These are phyloP conservation scores for Polysphondylium violaceum DNA, from an alignment of 78 protist genomes.

Conservation along the genomic window DNA sequence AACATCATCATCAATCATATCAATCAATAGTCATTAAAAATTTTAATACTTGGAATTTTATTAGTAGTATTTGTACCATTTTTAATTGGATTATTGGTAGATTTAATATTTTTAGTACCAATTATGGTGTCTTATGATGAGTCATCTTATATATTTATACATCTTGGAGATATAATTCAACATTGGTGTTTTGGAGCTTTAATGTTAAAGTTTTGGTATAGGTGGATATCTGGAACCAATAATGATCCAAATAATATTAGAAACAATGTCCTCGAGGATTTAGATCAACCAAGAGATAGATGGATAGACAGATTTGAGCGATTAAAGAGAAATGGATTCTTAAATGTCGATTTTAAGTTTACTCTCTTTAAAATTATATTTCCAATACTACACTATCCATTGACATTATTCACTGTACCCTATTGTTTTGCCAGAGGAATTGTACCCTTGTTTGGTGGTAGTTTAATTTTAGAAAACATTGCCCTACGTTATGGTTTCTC, in stretches of 20 bases:
- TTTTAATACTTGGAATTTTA: background rate
- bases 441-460: conserved; percentile 65
- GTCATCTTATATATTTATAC: conserved; percentile 29
- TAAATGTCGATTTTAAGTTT: conserved; percentile 27
- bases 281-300: conserved; percentile 45
- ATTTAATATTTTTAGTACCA: conserved; percentile 54
- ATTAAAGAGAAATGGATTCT: conserved; percentile 52
- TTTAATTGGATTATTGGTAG: conserved; percentile 41
- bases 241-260: conserved; percentile 19
- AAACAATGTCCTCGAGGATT: conserved; percentile 39
- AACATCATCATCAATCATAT: background rate
- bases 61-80: conserved; percentile 20
- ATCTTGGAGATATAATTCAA: conserved; percentile 14
- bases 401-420: conserved; percentile 58
- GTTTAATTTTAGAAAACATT: conserved; percentile 23
- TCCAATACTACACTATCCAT: conserved; percentile 47
- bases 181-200: conserved; percentile 53
- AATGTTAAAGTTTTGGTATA: conserved; percentile 59
- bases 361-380: conserved; percentile 40
- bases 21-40: background rate
- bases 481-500: conserved; percentile 48
- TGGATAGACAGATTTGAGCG: conserved; percentile 57
- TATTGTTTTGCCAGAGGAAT: conserved; percentile 33
- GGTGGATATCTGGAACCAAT: conserved; percentile 17
- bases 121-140: conserved; percentile 39